Evolutionary conservation across 139 green algal genomes (phyloP).

Genomic region (Tetraselmis striata): DNA sequence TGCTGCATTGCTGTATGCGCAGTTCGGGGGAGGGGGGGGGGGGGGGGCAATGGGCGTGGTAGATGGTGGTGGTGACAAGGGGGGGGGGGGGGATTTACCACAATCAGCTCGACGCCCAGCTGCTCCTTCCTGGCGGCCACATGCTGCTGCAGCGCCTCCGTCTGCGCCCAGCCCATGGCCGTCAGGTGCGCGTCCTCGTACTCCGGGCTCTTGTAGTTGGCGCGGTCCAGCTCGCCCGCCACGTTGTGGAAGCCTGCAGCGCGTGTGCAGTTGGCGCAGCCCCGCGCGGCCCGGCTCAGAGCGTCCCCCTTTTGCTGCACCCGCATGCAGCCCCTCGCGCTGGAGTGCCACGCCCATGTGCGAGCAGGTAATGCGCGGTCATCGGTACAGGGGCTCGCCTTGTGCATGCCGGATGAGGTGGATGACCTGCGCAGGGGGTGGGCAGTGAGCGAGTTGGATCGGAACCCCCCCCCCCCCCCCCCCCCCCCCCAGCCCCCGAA

Average conservation of each 20-base stretch:
- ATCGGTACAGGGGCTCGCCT: not conserved
- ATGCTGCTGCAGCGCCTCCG: not conserved
- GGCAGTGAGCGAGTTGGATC: not conserved
- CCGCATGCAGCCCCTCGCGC: no score
- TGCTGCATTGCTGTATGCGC: not conserved
- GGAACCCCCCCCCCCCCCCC: not conserved
- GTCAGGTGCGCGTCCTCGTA: constrained; percentile 42
- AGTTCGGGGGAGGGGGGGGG: no score
- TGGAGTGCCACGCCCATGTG: no score
- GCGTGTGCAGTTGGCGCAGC: no score
- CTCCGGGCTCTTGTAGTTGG: constrained; percentile 1
- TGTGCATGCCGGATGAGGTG: constrained; percentile 45
- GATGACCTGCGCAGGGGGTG: constrained; percentile 15
- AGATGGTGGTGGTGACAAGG: no score
- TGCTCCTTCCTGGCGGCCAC: not conserved
- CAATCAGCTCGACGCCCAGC: not conserved
- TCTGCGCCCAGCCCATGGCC: constrained; percentile 35
- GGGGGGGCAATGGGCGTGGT: no score
- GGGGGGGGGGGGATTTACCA: no score
- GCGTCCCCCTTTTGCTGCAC: no score
- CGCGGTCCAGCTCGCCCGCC: not conserved
- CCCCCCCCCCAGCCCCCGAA: no score
- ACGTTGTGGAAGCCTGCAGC: constrained; percentile 52
- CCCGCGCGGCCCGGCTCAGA: no score
- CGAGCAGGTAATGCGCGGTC: no score